Base-by-base conservation (phyloP, 1,284 basidiomycete genomes). In the Meripilus lineatus region DNA sequence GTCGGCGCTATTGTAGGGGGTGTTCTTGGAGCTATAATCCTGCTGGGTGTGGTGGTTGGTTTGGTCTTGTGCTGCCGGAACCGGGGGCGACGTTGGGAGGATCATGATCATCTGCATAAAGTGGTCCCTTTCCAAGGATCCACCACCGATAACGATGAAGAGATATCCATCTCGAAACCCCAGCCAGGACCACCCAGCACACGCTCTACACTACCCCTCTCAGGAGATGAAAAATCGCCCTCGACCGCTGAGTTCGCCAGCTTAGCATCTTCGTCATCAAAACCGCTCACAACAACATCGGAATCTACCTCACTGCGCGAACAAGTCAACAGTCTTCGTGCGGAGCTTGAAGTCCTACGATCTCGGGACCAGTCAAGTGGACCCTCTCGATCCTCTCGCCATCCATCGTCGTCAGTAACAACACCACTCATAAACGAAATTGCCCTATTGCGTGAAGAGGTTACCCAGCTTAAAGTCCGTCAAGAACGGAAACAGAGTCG, bases 1-100 rank as follows among this genome's bases (percentile, higher is more conserved):
- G 17, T 40, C 10, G 38, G 38, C 18, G 38, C 25, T 6, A 40
- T 40, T 13, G 38, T 40, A 13, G 38, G 38, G 6, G 38, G 38
- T 5, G 21, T 30, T n/a, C 14, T 40, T 26, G 38, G 38, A 30
- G 38, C 23, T 6, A 17, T 40, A 18, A 23, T 7, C 7, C 36
- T 38, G 5, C 14, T 38, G 5, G 25, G 13, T 23, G 5, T 22
- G 13, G 17, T 13, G 13, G 36, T 23, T 5, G 6, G 36, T 11
- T 7, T 17, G 17, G 13, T 38, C 5, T 38, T 35, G 15, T 17
- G n/a, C 8, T 35, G 20, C 33, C 6, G 33, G 15, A 14, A 38
- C 20, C 36, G 36, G 17, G 8, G 36, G 7, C 7, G 7, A 10
- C 36, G 15, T 22, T 14, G 13, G 36, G 5, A 7, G 11, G 5